These are phyloP conservation scores for Penicillium canariense DNA, from an alignment of 495 filamentous ascomycete species.

Conservation along the genomic window DNA sequence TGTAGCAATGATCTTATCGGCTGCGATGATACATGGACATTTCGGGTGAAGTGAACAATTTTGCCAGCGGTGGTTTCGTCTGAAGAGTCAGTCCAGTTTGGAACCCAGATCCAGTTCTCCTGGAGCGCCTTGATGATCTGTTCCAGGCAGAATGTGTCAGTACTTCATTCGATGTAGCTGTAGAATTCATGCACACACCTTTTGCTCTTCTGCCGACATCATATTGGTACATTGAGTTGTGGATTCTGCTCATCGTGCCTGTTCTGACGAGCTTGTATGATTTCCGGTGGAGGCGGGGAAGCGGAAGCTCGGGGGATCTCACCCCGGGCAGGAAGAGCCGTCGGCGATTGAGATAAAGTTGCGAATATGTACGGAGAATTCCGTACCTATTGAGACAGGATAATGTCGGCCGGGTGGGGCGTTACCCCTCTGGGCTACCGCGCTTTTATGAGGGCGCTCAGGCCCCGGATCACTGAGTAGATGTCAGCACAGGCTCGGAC, in stretches of 20 bases:
- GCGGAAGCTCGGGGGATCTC: neutral
- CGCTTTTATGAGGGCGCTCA: no score
- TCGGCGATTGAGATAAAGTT: neutral
- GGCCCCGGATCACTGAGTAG: no score
- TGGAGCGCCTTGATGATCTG: constrained; percentile 36
- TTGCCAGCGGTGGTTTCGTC: constrained; percentile 27
- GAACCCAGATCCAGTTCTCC: constrained; percentile 38
- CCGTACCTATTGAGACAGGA: no score
- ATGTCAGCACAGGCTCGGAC: no score
- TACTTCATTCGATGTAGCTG: neutral
- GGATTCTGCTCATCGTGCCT: no score
- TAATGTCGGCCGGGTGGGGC: no score
- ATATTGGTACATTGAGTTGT: neutral
- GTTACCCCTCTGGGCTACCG: no score
- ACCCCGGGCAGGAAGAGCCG: neutral
- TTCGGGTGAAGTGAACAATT: constrained; percentile 28
- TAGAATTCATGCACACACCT: neutral
- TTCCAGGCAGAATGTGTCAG: neutral
- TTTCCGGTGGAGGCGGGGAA: neutral
- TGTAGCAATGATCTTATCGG: constrained; percentile 22
- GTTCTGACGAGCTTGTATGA: no score
- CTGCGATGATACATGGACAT: constrained; percentile 16
- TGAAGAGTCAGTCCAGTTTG: constrained; percentile 36
- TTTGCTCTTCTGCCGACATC: neutral
- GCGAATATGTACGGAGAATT: no score